Conservation (phyloP, 257 asterid species). For the Ligustrum vulgare region DNA sequence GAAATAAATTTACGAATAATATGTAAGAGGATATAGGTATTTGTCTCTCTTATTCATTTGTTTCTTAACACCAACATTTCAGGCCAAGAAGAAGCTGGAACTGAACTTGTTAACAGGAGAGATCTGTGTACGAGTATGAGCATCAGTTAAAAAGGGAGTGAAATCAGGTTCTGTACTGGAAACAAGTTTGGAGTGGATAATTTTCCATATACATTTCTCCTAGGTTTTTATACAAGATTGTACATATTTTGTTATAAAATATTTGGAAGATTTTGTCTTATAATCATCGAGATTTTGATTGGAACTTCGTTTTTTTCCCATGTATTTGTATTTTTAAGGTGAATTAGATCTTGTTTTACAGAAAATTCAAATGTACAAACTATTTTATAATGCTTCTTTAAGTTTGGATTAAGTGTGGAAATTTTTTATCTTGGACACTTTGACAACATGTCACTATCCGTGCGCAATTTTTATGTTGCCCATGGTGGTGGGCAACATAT, state of each 20-base stretch:
- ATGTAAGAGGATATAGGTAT: constrained; percentile 19
- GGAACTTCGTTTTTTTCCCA: not conserved
- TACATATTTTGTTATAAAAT: constrained; percentile 23
- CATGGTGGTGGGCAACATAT: too few relatives aligned
- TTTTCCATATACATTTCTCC: not conserved
- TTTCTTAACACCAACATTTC: constrained; percentile 52
- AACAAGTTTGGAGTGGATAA: constrained; percentile 16
- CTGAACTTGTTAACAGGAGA: constrained; percentile 42
- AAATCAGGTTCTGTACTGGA: constrained; percentile 17
- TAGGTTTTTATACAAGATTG: constrained; percentile 23
- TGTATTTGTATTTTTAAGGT: not conserved
- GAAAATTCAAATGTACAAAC: not conserved
- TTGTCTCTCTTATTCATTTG: constrained; percentile 34
- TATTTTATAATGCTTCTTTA: not conserved
- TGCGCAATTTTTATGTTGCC: too few relatives aligned
- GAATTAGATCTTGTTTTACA: not conserved
- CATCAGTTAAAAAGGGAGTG: constrained; percentile 26
- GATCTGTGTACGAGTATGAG: constrained; percentile 14
- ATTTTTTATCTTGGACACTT: too few relatives aligned
- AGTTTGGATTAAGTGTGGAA: too few relatives aligned
- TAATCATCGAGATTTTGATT: not conserved
- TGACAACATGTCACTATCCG: too few relatives aligned
- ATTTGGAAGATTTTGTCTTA: not conserved
- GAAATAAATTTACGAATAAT: constrained; percentile 4
- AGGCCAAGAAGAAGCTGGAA: constrained; percentile 95